Conservation (phyloP, 192 early-diverging fungal genomes). For the Helicostylum pulchrum region DNA sequence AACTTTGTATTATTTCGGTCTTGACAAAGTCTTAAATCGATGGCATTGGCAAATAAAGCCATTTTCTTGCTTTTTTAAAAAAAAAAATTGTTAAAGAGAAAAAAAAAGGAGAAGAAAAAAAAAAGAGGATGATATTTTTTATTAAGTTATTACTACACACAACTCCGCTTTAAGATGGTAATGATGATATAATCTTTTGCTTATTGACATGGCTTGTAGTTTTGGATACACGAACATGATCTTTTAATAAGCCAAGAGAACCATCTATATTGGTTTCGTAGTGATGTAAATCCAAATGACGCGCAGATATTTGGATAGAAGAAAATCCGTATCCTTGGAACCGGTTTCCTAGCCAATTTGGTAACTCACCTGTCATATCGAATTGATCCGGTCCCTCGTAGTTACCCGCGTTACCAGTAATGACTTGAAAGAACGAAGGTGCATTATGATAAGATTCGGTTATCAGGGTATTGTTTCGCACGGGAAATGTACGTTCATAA, state of each 20-base stretch:
- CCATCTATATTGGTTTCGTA: constrained; percentile 17
- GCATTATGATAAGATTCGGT: constrained; percentile 22
- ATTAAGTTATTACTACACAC: not conserved
- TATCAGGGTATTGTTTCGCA: not conserved
- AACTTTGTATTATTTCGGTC: constrained; percentile 6
- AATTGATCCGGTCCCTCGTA: constrained; percentile 18
- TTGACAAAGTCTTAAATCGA: constrained; percentile 5
- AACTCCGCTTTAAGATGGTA: not conserved
- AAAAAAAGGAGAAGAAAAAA: not conserved
- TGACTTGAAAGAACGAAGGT: constrained; percentile 20
- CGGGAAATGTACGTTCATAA: constrained; percentile 28
- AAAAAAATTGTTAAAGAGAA: not conserved
- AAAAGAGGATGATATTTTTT: constrained; percentile 3
- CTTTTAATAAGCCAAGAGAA: constrained; percentile 1
- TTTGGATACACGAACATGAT: constrained; percentile 27
- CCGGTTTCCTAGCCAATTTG: constrained; percentile 18
- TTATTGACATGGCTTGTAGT: constrained; percentile 13
- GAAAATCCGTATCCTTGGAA: constrained; percentile 24
- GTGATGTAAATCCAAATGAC: constrained; percentile 18
- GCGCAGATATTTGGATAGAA: not conserved
- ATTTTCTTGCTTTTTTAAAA: constrained; percentile 16
- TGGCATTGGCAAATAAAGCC: constrained; percentile 28
- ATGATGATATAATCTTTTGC: constrained; percentile 6
- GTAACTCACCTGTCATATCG: constrained; percentile 9
- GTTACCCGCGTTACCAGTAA: constrained; percentile 25